Evolutionary conservation across 163 green algal species (phyloP).

Genomic region (Scenedesmus sp.): DNA sequence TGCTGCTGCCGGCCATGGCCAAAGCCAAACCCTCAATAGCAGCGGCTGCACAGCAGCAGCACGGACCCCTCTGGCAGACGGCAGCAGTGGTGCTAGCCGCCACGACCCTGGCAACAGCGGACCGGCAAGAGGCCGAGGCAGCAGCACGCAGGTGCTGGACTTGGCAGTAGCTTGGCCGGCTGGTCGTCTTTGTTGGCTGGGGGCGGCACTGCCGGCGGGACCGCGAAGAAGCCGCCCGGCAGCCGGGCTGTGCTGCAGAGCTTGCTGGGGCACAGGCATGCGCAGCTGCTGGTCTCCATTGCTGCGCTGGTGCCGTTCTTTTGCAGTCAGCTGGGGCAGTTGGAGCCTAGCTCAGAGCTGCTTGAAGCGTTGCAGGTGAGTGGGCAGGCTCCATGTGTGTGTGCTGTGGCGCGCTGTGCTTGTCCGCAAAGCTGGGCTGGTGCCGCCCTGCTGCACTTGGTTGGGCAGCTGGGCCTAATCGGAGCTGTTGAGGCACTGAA

Average conservation of each 20-base stretch:
- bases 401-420: too few relatives aligned
- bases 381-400: too few relatives aligned
- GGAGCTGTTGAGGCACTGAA: constrained; percentile 20
- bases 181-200: background rate
- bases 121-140: background rate
- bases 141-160: background rate
- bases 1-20: background rate
- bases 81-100: background rate
- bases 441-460: background rate
- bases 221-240: constrained; percentile 42
- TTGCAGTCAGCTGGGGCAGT: constrained; percentile 52
- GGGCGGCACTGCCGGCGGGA: background rate
- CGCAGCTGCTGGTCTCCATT: constrained; percentile 80
- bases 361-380: background rate
- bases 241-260: constrained; percentile 66
- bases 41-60: constrained; percentile 22
- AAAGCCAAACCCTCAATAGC: background rate
- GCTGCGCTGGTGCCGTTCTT: constrained; percentile 82
- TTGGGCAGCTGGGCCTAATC: constrained; percentile 39
- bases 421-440: background rate
- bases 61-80: background rate
- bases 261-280: constrained; percentile 75
- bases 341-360: constrained; percentile 53
- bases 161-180: background rate
- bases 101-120: constrained; percentile 7